These are phyloP conservation scores for Malassezia cuniculi DNA, from an alignment of 1,284 basidiomycete genomes.

Conservation along the genomic window DNA sequence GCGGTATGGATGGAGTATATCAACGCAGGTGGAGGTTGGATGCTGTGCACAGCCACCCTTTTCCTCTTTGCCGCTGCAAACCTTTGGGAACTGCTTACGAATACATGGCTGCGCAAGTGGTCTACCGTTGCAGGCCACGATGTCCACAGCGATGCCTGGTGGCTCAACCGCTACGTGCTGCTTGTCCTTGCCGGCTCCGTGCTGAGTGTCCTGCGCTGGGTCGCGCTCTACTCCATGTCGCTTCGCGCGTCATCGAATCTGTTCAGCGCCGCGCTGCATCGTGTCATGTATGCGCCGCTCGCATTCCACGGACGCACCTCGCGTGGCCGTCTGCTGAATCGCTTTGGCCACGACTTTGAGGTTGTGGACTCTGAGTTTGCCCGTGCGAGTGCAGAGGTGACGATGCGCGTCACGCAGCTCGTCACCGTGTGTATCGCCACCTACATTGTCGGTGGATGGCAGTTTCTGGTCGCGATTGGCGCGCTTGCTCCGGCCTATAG, in stretches of 20 bases:
- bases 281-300: constrained; percentile 25
- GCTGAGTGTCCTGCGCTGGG: constrained; percentile 28
- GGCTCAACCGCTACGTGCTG: constrained; percentile 10
- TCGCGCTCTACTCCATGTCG: constrained; percentile 12
- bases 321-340: constrained; percentile 50
- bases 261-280: constrained; percentile 23
- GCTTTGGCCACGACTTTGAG: constrained; percentile 48
- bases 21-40: constrained; percentile 11
- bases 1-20: constrained; percentile 18
- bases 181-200: constrained; percentile 29
- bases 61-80: constrained; percentile 8
- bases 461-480: constrained; percentile 46
- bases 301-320: constrained; percentile 33
- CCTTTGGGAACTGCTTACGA: constrained; percentile 15
- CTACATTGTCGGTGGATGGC: constrained; percentile 34
- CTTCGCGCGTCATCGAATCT: constrained; percentile 19
- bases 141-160: constrained; percentile 4
- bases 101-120: constrained; percentile 18
- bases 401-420: constrained; percentile 33
- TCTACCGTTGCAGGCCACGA: background rate
- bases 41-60: constrained; percentile 4
- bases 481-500: constrained; percentile 47
- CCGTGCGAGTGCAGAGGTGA: constrained; percentile 6
- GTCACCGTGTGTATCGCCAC: constrained; percentile 35
- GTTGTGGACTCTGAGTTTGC: constrained; percentile 48